phyloP scores from a whole-genome alignment of 257 asterid genomes.

The Primulina eburnea region DNA sequence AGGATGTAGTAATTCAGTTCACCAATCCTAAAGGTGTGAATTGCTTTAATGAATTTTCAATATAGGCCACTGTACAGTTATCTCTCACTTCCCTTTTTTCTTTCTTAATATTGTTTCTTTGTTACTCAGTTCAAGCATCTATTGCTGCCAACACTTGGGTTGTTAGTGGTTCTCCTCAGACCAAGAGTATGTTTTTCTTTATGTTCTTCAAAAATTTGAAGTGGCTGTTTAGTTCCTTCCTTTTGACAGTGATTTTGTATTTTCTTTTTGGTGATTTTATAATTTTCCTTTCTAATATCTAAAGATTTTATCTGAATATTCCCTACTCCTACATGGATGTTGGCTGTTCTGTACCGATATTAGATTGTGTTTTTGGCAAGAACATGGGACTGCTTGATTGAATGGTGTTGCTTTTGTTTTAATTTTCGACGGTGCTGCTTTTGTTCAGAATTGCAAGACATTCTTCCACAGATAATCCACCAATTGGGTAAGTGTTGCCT shows the following conservation, averaged over 20 bases:
- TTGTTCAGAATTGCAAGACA: conserved; percentile 48
- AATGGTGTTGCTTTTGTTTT: background rate
- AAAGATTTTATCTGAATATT: background rate
- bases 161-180: conserved; percentile 73
- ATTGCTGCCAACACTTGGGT: conserved; percentile 79
- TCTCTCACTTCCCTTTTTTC: background rate
- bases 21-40: conserved; percentile 54
- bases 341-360: background rate
- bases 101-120: background rate
- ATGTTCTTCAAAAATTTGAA: background rate
- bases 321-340: background rate
- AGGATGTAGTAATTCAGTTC: conserved; percentile 70
- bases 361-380: background rate
- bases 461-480: conserved; percentile 53
- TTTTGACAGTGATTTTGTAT: background rate
- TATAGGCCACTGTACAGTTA: background rate
- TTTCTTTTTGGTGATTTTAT: background rate
- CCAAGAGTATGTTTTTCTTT: conserved; percentile 50
- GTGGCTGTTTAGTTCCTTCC: background rate
- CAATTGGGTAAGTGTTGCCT: conserved; percentile 46
- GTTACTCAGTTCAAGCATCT: conserved; percentile 62
- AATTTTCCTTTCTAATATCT: background rate
- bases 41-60: background rate
- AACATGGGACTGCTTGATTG: background rate
- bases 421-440: background rate